A percentile compares a stretch with the other conserved stretches of the same genome.
Evolutionary conservation across 371 early-diverging fungal species (phyloP).

Genomic region (Mortierella sp.): DNA sequence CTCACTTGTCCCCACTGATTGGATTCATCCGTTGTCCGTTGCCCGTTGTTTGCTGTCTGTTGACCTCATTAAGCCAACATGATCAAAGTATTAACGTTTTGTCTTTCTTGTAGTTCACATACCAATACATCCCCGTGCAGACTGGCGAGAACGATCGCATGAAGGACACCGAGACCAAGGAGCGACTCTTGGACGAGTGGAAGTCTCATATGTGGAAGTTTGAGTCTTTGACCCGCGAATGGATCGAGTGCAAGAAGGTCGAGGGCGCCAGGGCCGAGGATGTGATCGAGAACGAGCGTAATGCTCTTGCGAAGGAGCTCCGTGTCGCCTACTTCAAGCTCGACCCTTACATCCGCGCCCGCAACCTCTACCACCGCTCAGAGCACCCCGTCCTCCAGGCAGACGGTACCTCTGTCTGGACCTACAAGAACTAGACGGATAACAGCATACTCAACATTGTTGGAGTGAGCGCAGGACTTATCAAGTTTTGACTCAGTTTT

Average conservation of each 20-base stretch:
- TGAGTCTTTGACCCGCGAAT: slow-evolving; percentile 45
- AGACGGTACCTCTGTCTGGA: slow-evolving; percentile 40
- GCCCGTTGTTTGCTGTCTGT: not conserved
- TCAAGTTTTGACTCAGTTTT: not conserved
- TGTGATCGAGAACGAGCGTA: slow-evolving; percentile 38
- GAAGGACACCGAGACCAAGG: slow-evolving; percentile 43
- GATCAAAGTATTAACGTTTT: not conserved
- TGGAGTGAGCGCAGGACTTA: no score
- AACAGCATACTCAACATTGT: not conserved
- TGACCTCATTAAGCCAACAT: not conserved
- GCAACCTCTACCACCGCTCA: slow-evolving; percentile 54
- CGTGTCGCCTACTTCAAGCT: slow-evolving; percentile 47
- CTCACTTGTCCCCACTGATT: no score
- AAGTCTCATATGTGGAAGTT: slow-evolving; percentile 42
- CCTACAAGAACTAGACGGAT: slow-evolving; percentile 29
- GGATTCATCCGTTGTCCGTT: no score
- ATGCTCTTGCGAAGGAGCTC: slow-evolving; percentile 33
- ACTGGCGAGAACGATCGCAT: slow-evolving; percentile 45
- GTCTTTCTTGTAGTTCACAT: slow-evolving; percentile 19
- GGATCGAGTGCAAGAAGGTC: slow-evolving; percentile 28
- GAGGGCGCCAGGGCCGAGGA: slow-evolving; percentile 31
- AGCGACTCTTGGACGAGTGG: slow-evolving; percentile 34
- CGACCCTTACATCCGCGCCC: slow-evolving; percentile 57
- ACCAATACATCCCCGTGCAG: slow-evolving; percentile 41
- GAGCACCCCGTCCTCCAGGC: slow-evolving; percentile 41